Conservation (phyloP, 768 basidiomycete genomes). For the Pleurotus eryngii region DNA sequence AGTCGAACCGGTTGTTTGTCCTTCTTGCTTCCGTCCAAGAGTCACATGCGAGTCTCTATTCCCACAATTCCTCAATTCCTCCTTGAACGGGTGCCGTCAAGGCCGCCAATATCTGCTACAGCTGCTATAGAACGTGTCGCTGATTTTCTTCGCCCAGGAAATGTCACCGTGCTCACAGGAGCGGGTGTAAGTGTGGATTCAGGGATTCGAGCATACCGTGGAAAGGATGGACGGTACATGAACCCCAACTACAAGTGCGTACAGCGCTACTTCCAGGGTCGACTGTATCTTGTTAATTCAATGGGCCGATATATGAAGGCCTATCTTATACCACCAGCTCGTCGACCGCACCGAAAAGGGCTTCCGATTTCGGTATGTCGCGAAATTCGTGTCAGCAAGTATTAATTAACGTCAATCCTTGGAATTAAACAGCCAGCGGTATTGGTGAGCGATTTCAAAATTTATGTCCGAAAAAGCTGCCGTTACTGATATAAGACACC, state of each 20-base stretch:
- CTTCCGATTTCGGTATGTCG: conserved; percentile 62
- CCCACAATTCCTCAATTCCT: conserved; percentile 68
- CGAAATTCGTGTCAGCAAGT: not conserved
- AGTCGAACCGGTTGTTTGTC: not conserved
- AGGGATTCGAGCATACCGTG: conserved; percentile 93
- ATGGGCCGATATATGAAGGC: conserved; percentile 31
- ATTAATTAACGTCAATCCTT: too few species aligned
- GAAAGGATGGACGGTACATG: conserved; percentile 81
- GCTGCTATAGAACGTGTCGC: conserved; percentile 61
- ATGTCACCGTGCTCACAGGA: conserved; percentile 75
- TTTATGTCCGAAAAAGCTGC: conserved; percentile 16
- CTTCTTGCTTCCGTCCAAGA: conserved; percentile 1
- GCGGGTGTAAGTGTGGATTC: conserved; percentile 96
- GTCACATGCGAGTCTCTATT: conserved; percentile 65
- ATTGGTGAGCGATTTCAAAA: conserved; percentile 47
- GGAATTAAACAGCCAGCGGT: conserved; percentile 61
- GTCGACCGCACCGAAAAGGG: conserved; percentile 70
- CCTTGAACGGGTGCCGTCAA: conserved; percentile 21
- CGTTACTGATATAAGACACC: conserved; percentile 17
- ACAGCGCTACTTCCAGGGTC: conserved; percentile 5
- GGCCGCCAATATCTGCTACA: conserved; percentile 28
- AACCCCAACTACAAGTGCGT: conserved; percentile 85
- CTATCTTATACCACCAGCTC: conserved; percentile 80
- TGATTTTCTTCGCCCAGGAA: conserved; percentile 67
- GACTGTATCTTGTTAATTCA: not conserved